Evolutionary conservation across 495 filamentous ascomycete species (phyloP).

Genomic region (Hypomontagnella submonticulosa): DNA sequence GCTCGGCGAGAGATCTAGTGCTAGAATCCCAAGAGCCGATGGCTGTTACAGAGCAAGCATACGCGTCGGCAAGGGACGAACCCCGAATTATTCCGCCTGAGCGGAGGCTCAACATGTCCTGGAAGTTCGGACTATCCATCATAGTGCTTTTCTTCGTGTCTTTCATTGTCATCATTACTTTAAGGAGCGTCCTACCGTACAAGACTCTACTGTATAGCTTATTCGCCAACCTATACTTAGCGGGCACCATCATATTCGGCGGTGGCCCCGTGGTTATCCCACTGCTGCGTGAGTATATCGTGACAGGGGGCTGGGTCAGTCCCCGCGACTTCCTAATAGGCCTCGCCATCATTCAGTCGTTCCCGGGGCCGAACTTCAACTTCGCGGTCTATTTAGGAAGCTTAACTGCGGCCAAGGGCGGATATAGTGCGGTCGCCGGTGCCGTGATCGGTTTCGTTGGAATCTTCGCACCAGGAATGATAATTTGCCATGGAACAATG

Average conservation of each 20-base stretch:
- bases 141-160: slow-evolving; percentile 65
- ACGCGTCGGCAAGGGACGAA: slow-evolving; percentile 32
- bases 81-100: slow-evolving; percentile 55
- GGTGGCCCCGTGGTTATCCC: slow-evolving; percentile 89
- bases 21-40: too few relatives aligned
- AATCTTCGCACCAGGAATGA: slow-evolving; percentile 79
- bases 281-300: slow-evolving; percentile 80
- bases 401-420: slow-evolving; percentile 60
- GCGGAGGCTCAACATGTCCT: slow-evolving; percentile 54
- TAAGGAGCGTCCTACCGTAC: slow-evolving; percentile 60
- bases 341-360: slow-evolving; percentile 83
- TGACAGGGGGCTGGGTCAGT: slow-evolving; percentile 81
- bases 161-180: slow-evolving; percentile 71
- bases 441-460: slow-evolving; percentile 74
- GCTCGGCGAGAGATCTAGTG: too few relatives aligned
- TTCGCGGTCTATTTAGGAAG: slow-evolving; percentile 82
- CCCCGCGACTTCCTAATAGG: slow-evolving; percentile 84
- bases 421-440: slow-evolving; percentile 47
- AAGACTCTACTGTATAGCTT: slow-evolving; percentile 67
- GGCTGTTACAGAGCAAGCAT: too few relatives aligned
- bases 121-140: slow-evolving; percentile 60
- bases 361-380: slow-evolving; percentile 90
- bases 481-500: slow-evolving; percentile 73
- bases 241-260: slow-evolving; percentile 90
- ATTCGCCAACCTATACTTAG: slow-evolving; percentile 85